A percentile compares a stretch with the other conserved stretches of the same genome.
Evolutionary conservation across 257 asterid genomes (phyloP).

Genomic region (Solanum tacnaense): DNA sequence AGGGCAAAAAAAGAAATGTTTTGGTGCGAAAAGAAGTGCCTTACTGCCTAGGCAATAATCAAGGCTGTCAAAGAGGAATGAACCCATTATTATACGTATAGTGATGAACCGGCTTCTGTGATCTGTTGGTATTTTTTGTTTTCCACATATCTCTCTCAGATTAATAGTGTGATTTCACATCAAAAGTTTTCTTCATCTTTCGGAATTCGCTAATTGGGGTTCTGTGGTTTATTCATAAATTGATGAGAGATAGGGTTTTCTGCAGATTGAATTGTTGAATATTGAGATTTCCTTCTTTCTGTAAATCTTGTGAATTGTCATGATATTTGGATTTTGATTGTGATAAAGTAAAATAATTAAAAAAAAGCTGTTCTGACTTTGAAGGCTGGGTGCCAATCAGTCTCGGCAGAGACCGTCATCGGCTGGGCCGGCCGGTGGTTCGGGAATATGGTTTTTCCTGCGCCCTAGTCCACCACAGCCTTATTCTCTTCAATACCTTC

Average conservation of each 20-base stretch:
- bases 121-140: background rate
- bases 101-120: background rate
- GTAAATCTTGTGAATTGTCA: background rate
- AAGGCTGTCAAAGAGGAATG: background rate
- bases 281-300: background rate
- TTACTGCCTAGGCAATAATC: background rate
- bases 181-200: background rate
- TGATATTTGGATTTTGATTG: constrained; percentile 16
- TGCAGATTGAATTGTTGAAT: background rate
- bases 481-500: constrained; percentile 71
- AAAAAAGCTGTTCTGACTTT: background rate
- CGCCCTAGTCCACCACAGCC: constrained; percentile 63
- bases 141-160: background rate
- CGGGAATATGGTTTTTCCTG: constrained; percentile 67
- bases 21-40: background rate
- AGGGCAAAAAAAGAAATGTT: background rate
- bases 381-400: constrained; percentile 99
- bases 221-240: background rate
- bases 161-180: background rate
- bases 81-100: background rate
- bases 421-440: constrained; percentile 73
- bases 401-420: constrained; percentile 89
- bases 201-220: background rate
- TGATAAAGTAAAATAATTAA: background rate
- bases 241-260: background rate